Base-by-base conservation (phyloP, 2,329 filamentous ascomycete species). In the Ceratocystis papillata region DNA sequence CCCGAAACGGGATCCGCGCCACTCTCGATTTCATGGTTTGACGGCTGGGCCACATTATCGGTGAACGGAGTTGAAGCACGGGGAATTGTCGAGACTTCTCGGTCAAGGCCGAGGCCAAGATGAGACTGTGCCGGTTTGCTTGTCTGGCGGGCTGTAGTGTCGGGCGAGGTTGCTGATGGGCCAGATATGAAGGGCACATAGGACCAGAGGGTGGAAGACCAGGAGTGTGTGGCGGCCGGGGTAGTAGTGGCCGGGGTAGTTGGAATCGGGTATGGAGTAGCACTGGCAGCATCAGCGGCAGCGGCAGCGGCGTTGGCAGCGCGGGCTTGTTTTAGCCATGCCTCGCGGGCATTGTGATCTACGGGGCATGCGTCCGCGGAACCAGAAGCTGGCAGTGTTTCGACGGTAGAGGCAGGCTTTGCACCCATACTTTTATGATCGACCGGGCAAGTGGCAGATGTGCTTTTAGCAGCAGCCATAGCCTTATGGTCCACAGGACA, bases 321-420 rank as follows among this genome's bases (percentile, higher is more conserved):
- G 69, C 77, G 78, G 50, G 87, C 85, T 73, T 90, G 85, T 67
- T 82, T 80, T 46, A 97, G 82, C 93, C 93, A 99, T 71, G 87
- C 85, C 72, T 91, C 88, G 72, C 94, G 87, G 64, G 90, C 88
- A 72, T 90, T 89, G 77, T 92, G 88, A 77, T 97, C 92, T 72
- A 97, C 90, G 4, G 94, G 94, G 73, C 94, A 97, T 67, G 80
- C 80, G 69, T 73, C 73, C 60, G 73, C 73, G 20, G 69, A 70
- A 1, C 7, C 53, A 5, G 53, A 12, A 17, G 30, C 62, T 68
- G 63, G 68, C 65, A 15, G 30, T 10, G 55, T 15, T 15, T 66
- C 22, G 20, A 37, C 37, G 10, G 57, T 30, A 37, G 20, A 17
- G 15, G 63, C 22, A 12, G 48, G 48, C n/a, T 50, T 50, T 12